These are phyloP conservation scores for Fragaria iinumae DNA, from an alignment of 306 rosid species.

Conservation along the genomic window DNA sequence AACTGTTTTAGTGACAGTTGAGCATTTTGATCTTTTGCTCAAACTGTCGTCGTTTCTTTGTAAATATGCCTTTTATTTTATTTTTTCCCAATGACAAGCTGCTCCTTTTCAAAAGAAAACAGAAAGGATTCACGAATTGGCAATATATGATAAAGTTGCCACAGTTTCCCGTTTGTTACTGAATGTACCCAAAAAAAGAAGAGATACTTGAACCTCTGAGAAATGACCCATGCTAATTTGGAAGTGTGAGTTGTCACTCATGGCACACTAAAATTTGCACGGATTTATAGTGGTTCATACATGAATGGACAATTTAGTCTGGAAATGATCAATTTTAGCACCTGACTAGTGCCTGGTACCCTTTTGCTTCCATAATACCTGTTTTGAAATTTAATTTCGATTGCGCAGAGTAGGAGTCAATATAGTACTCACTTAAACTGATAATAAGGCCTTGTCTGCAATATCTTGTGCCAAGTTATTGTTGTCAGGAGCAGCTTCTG, in stretches of 20 bases:
- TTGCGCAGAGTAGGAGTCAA: not conserved
- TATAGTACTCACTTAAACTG: not conserved
- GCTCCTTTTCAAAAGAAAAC: too few relatives aligned
- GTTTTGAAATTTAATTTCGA: not conserved
- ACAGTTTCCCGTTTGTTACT: too few relatives aligned
- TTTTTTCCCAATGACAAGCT: not conserved
- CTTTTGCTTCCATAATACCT: not conserved
- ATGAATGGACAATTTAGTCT: not conserved
- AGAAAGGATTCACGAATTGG: not conserved
- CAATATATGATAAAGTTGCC: not conserved
- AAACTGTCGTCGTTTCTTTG: not conserved
- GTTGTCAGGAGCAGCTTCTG: slow-evolving; percentile 38
- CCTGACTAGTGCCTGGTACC: not conserved
- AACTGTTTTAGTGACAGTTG: not conserved
- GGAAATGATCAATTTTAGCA: not conserved
- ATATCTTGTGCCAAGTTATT: slow-evolving; percentile 51
- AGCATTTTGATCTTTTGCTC: not conserved
- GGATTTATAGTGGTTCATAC: not conserved
- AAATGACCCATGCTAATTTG: not conserved
- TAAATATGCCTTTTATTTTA: too few relatives aligned
- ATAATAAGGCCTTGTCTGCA: slow-evolving; percentile 31
- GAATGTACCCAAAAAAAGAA: too few relatives aligned
- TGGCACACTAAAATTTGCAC: not conserved
- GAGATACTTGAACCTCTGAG: too few relatives aligned
- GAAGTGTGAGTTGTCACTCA: not conserved